Conservation (phyloP, 2,329 filamentous ascomycete species). For the Colletotrichum horii region DNA sequence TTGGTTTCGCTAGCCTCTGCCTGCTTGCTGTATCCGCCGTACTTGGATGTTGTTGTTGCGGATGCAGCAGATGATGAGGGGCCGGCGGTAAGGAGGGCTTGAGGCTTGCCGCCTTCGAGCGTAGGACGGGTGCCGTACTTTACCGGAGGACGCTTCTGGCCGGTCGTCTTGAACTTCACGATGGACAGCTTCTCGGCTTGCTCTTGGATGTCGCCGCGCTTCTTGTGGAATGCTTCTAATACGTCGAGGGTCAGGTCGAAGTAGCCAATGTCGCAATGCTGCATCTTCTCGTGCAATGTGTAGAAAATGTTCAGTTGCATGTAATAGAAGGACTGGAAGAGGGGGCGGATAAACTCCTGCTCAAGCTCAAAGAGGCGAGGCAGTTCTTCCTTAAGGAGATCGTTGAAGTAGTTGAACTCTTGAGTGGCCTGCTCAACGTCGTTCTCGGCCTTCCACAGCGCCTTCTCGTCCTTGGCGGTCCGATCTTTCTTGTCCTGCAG, state of each 20-base stretch:
- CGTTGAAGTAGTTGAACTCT: slow-evolving; percentile 98
- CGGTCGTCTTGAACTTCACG: slow-evolving; percentile 89
- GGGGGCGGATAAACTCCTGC: slow-evolving; percentile 90
- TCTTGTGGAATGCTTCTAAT: slow-evolving; percentile 87
- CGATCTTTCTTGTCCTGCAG: slow-evolving; percentile 98
- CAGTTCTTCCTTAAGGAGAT: slow-evolving; percentile 93
- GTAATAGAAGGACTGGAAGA: slow-evolving; percentile 99
- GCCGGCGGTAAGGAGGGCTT: slow-evolving; percentile 57
- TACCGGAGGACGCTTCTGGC: slow-evolving; percentile 61
- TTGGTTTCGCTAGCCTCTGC: slow-evolving; percentile 53
- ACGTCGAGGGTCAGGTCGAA: slow-evolving; percentile 92
- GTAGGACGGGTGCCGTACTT: slow-evolving; percentile 64
- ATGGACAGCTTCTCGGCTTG: slow-evolving; percentile 84
- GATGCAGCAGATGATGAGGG: slow-evolving; percentile 36
- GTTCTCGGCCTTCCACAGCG: slow-evolving; percentile 92
- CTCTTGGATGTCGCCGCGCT: slow-evolving; percentile 87
- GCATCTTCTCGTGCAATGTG: slow-evolving; percentile 97
- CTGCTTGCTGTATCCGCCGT: slow-evolving; percentile 39
- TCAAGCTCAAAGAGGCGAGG: slow-evolving; percentile 91
- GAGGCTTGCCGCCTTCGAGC: slow-evolving; percentile 52
- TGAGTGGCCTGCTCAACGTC: slow-evolving; percentile 91
- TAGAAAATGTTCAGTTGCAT: slow-evolving; percentile 99
- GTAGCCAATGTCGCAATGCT: slow-evolving; percentile 95
- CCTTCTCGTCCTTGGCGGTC: slow-evolving; percentile 94
- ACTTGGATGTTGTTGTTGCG: slow-evolving; percentile 29